Evolutionary conservation across 495 filamentous ascomycete species (phyloP), one percentile per base, ranked within the genome.

Genomic region (Penicillium alfredii): DNA sequence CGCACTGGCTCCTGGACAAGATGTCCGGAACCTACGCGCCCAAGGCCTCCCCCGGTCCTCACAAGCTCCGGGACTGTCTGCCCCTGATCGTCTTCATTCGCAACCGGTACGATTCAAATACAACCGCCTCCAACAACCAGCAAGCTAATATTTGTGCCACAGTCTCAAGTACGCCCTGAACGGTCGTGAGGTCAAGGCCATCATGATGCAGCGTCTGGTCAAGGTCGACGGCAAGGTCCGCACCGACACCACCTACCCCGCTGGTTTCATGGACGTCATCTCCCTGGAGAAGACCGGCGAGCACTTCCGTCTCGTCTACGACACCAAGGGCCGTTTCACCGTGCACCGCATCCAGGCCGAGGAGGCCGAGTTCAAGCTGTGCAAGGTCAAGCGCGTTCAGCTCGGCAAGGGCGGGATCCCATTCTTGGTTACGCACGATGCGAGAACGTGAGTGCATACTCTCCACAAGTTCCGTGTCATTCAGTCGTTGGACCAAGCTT

Each of bases 371-470:
- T 98, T 93, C 84, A 98, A 98, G 84, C 78, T 98, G 45, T 88
- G 88, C 72, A 98, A 97, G 77, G 93, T 97, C 76, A 96, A 95
- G 85, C 78, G 88, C 53, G 92, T 97, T 27, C 93, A 98, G 77
- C 81, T 98, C 56, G 93, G 92, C 78, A 87, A 86, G 69, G 93
- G 92, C 73, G 92, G 90, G 73, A 92, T 98, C 78, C 92, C 92
- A 86, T 97, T 94, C 86, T 94, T 96, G 85, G 92, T 97, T 84
- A 97, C 93, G 86, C 93, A 97, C 81, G 92, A 98, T 87, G 92
- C 93, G 73, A 81, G 92, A 86, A 98, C 93, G 89, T 96, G 73
- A 92, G 89, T 84, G 67, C 80, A 79, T 48, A 51, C 64, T 63
- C 63, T 64, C 58, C 49, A 51, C 40, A 76, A 83, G 71, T 78